phyloP scores from a whole-genome alignment of 768 basidiomycete genomes.

The Lactarius evosmus region DNA sequence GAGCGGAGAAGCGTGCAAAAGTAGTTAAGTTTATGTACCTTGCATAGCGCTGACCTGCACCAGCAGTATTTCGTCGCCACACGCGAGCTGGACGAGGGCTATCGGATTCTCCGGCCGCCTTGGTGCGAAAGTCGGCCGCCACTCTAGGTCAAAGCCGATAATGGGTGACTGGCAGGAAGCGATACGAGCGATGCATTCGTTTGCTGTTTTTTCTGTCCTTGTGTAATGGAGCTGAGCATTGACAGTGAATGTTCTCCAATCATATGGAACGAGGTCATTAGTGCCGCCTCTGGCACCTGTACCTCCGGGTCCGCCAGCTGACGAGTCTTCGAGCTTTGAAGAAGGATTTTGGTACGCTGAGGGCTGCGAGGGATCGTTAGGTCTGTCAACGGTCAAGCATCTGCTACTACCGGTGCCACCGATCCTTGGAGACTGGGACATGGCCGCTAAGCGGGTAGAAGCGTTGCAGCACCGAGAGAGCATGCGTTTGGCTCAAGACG shows the following conservation, averaged over 20 bases:
- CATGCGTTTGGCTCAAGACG: conserved; percentile 1
- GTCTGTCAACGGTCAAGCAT: not conserved
- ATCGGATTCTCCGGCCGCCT: conserved; percentile 61
- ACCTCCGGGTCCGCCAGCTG: not conserved
- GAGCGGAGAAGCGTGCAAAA: not conserved
- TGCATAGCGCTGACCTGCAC: conserved; percentile 64
- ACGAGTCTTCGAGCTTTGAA: not conserved
- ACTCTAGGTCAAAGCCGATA: conserved; percentile 76
- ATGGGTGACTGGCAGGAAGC: not conserved
- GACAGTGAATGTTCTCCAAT: conserved; percentile 15
- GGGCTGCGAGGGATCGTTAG: not conserved
- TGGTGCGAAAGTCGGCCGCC: conserved; percentile 61
- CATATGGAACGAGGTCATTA: not conserved
- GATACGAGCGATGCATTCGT: conserved; percentile 18
- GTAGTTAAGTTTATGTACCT: conserved; percentile 34
- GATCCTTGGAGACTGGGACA: not conserved
- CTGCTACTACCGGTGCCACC: not conserved
- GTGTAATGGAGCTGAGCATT: conserved; percentile 23
- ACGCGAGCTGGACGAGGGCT: conserved; percentile 72
- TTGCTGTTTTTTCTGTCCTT: conserved; percentile 17
- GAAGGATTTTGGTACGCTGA: not conserved
- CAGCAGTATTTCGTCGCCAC: conserved; percentile 51
- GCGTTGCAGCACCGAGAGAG: not conserved
- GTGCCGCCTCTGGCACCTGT: not conserved
- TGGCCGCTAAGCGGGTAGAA: not conserved